Base-by-base conservation (phyloP, 2,329 filamentous ascomycete genomes). In the Sarocladium oryzae region DNA sequence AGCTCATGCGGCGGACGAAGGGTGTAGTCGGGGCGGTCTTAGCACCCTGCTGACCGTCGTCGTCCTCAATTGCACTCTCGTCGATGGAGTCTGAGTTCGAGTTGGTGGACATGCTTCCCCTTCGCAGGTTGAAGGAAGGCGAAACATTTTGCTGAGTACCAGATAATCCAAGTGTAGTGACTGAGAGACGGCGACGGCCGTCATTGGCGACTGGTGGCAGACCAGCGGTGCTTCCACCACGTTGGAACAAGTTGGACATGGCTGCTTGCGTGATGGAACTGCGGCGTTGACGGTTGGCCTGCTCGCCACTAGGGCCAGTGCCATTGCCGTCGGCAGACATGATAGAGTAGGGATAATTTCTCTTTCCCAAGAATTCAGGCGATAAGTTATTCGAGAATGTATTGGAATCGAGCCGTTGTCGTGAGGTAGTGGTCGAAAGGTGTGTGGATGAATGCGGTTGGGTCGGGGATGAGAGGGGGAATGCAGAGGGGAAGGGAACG, bases 1-100 rank as follows among this genome's bases (percentile, higher is more conserved):
- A 95, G 70, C 91, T 96, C 74, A 96, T 84, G 53, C 91, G 86
- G 59, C 91, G 85, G 54, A 81, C 81, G 64, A 91, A 92, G 30
- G 90, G 88, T 11, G 86, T 88, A 50, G 74, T 78, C 30, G 88
- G 84, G 15, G 78, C 76, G 58, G 78, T 80, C 61, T 76, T 79
- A 35, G 73, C 64, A 52, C 69, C 67, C 49, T 69, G 65, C n/a
- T 74, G 68, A 51, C 74, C 70, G 20, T 84, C 81, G 37, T 84
- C 81, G 54, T 91, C 87, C 55, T 89, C 85, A 54, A 86, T 78
- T 46, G 85, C 86, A 58, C 71, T 85, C 68, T 91, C 88, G 57
- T 91, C 86, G 55, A 85, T 76, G 2, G 78, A 79, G 52, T 81
- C 77, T 3, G 80, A 82, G 51, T 69, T 72, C 35, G 65, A 67